phyloP scores from a whole-genome alignment of 768 basidiomycete genomes.

The Amanita pallidorosea region DNA sequence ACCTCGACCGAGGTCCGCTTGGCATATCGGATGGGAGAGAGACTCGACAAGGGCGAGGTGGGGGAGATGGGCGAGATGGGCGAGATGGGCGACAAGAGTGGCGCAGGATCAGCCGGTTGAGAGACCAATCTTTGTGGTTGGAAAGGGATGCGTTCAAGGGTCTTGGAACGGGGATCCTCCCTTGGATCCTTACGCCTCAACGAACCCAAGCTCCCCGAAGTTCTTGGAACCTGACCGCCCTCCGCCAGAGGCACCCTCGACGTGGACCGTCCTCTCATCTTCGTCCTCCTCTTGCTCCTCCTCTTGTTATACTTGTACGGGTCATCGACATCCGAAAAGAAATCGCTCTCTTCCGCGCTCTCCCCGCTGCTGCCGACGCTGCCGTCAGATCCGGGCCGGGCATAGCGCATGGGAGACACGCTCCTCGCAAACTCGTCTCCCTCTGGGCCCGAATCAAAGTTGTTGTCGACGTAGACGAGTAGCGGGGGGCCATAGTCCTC shows the following conservation, averaged over 20 bases:
- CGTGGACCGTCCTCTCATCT: neutral
- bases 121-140: neutral
- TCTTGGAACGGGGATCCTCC: neutral
- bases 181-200: neutral
- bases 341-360: constrained; percentile 1
- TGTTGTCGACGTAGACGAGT: constrained; percentile 5
- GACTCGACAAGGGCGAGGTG: neutral
- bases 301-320: constrained; percentile 8
- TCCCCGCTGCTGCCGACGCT: neutral
- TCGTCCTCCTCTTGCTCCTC: constrained; percentile 3
- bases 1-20: neutral
- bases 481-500: neutral
- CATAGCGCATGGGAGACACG: constrained; percentile 16
- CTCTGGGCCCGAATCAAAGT: constrained; percentile 4
- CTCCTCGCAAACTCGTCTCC: constrained; percentile 5
- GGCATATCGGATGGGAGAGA: constrained; percentile 4
- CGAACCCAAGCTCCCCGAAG: constrained; percentile 1
- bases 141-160: neutral
- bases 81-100: neutral
- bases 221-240: neutral
- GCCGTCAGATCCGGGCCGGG: constrained; percentile 10
- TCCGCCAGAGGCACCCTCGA: neutral
- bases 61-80: neutral
- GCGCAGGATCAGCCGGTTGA: neutral
- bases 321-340: constrained; percentile 5